These are phyloP conservation scores for Piper longum DNA, from an alignment of 164 flowering plant genomes.

Conservation along the genomic window DNA sequence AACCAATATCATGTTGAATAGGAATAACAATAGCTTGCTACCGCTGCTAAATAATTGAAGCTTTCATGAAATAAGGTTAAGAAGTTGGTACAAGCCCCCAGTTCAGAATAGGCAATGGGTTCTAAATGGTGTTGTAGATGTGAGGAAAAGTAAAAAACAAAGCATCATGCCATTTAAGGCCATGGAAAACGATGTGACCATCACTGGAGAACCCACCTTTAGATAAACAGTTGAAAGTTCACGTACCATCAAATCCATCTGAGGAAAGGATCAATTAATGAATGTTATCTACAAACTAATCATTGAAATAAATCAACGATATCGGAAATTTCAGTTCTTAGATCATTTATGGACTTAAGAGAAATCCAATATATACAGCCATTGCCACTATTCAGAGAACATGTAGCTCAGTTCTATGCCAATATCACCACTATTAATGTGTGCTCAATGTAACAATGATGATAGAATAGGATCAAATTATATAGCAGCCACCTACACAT, in stretches of 20 bases:
- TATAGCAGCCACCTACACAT: too few relatives aligned
- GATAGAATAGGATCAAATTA: too few relatives aligned
- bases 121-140: background rate
- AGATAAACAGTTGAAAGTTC: conserved; percentile 16
- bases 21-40: background rate
- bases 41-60: background rate
- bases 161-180: background rate
- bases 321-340: background rate
- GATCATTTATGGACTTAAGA: background rate
- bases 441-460: too few relatives aligned
- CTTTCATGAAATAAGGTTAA: background rate
- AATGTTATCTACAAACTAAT: background rate
- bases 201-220: conserved; percentile 38
- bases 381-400: too few relatives aligned
- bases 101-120: background rate
- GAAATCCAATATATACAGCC: too few relatives aligned
- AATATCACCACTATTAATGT: too few relatives aligned
- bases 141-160: too few relatives aligned
- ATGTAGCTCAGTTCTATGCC: too few relatives aligned
- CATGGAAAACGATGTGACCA: conserved; percentile 1
- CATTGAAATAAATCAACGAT: background rate
- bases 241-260: conserved; percentile 83
- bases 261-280: conserved; percentile 49
- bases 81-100: background rate
- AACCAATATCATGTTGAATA: background rate